Base-by-base conservation (phyloP, 345 rosid genomes). In the Chamaenerion angustifolium region DNA sequence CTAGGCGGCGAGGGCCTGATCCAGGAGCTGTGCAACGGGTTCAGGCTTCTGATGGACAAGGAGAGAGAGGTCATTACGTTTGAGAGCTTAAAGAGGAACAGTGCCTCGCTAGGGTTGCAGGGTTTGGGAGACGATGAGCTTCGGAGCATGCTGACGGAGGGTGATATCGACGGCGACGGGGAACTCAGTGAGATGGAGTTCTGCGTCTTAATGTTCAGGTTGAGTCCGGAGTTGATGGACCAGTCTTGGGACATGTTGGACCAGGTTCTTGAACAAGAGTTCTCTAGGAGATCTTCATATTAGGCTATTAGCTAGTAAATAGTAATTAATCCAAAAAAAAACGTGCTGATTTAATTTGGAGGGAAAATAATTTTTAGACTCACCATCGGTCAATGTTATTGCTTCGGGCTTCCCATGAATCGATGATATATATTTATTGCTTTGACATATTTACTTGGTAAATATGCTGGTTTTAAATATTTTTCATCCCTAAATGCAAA, bases 171-270 rank as follows among this genome's bases (percentile, higher is more conserved):
- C 45, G 70, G 76, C 3, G 83, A 78, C 37, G 80, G 80, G 2
- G 71, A 66, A 9, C 75, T 71, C 19, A 68, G 55, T 19, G 68
- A 74, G 64, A 71, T 63, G 70, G 80, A 78, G 70, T 78, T 78
- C 41, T 78, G 80, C 52, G 72, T 78, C 4, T 44, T 78, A 65
- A 75, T 78, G 83, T 71, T 78, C 70, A 68, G 78, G 69, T 54
- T 74, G 48, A 78, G 83, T 63, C 83, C 83, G 37, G 71, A 56
- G 13, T 52, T 78, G 70, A 78, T 78, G 83, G 69, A 71, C 35
- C 73, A 74, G 48, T 69, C 83, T 1, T 53, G 57, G 55, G 55
- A 50, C 15, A 69, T 68, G 72, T 67, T 78, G 17, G 61, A 69
- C 27, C 64, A 64, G 11, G 64, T 58, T 13, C 52, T 77, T 5